A percentile compares a stretch with the other conserved stretches of the same genome.
Evolutionary conservation across 108 stramenopile species (phyloP).

Genomic region (Stephanodiscus minutulus): DNA sequence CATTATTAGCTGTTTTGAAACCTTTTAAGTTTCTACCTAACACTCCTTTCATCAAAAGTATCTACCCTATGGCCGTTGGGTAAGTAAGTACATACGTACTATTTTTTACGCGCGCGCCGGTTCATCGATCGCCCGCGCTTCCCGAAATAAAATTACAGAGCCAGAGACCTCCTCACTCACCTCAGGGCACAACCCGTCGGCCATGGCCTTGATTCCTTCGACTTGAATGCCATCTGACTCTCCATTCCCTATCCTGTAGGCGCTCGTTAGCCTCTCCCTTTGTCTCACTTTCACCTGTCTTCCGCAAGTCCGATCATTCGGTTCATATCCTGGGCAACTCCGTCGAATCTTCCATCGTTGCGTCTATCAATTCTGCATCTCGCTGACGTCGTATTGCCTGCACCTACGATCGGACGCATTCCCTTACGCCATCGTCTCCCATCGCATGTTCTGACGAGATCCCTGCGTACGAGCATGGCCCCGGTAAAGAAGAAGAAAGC

Average conservation of each 20-base stretch:
- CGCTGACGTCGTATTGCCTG: not conserved
- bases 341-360: not conserved
- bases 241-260: not conserved
- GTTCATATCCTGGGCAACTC: not conserved
- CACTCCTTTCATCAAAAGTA: no score
- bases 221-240: not conserved
- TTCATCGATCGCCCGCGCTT: no score
- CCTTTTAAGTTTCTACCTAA: no score
- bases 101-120: no score
- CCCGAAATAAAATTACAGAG: no score
- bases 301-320: not conserved
- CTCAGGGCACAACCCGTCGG: not conserved
- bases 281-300: not conserved
- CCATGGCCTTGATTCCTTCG: not conserved
- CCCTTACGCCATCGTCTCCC: not conserved
- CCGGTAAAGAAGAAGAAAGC: slow-evolving; percentile 12
- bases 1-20: no score
- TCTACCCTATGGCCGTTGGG: no score
- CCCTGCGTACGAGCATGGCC: slow-evolving; percentile 1
- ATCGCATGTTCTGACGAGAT: not conserved
- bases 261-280: not conserved
- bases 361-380: not conserved
- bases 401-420: not conserved
- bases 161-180: not conserved
- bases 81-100: no score